Evolutionary conservation across 225 moss, liverwort and hornwort species (phyloP).

Genomic region (Ulota crispa): DNA sequence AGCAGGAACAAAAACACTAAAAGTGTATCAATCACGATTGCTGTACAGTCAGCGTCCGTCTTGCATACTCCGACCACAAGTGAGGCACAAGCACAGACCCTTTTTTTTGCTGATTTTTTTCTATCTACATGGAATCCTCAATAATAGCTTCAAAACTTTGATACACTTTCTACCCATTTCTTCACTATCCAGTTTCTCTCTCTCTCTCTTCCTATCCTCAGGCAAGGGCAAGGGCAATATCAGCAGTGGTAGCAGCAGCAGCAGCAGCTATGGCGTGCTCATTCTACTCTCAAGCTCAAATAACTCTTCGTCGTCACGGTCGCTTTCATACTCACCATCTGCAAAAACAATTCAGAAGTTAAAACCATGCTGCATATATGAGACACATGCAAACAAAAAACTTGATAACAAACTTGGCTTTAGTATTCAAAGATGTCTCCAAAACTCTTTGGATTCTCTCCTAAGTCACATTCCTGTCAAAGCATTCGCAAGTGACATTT

Average conservation of each 20-base stretch:
- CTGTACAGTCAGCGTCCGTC: conserved; percentile 55
- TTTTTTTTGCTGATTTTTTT: not conserved
- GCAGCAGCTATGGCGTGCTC: conserved; percentile 46
- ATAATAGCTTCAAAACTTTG: conserved; percentile 55
- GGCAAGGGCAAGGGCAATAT: no score
- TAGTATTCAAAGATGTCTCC: not conserved
- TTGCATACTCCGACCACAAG: no score
- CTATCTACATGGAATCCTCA: conserved; percentile 64
- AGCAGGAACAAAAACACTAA: conserved; percentile 38
- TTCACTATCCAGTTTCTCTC: not conserved
- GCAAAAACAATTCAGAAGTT: conserved; percentile 1
- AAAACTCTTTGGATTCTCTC: not conserved
- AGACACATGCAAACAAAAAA: not conserved
- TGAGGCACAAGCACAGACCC: conserved; percentile 42
- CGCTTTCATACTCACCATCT: conserved; percentile 65
- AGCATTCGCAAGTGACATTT: not conserved
- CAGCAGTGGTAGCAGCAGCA: not conserved
- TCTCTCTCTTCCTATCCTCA: not conserved
- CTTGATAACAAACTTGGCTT: not conserved
- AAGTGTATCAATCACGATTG: conserved; percentile 50
- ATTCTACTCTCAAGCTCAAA: conserved; percentile 67
- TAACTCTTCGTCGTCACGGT: conserved; percentile 59
- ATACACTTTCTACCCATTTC: conserved; percentile 40
- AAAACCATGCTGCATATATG: no score
- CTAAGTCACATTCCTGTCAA: not conserved